Conservation (phyloP, 495 filamentous ascomycete species). For the Penicillium fimorum region DNA sequence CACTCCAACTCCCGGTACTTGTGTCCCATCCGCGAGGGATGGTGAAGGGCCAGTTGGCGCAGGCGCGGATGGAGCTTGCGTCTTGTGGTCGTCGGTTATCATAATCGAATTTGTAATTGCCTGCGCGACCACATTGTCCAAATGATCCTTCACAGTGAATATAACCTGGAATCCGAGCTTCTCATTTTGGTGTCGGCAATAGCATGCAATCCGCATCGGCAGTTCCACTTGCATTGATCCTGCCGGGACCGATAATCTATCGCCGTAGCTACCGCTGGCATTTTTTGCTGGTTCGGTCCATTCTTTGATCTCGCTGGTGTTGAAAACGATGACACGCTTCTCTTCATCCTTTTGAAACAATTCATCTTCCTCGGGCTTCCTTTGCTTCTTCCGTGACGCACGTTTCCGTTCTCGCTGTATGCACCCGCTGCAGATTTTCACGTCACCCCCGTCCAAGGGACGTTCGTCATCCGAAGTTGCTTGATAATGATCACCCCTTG, state of each 20-base stretch:
- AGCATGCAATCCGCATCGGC: conserved; percentile 96
- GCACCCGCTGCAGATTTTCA: conserved; percentile 81
- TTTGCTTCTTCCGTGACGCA: conserved; percentile 81
- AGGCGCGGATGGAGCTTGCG: conserved; percentile 53
- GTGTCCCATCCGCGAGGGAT: conserved; percentile 41
- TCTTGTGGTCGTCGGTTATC: conserved; percentile 98
- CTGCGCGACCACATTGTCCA: conserved; percentile 73
- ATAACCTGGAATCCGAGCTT: conserved; percentile 92
- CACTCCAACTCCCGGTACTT: conserved; percentile 45
- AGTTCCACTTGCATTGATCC: conserved; percentile 72
- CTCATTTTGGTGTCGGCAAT: conserved; percentile 90
- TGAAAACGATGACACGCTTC: conserved; percentile 87
- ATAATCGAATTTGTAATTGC: conserved; percentile 82
- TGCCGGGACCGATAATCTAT: conserved; percentile 47
- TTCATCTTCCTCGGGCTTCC: conserved; percentile 80
- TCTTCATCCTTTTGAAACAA: conserved; percentile 74
- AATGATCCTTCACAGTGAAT: conserved; percentile 83
- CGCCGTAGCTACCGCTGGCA: conserved; percentile 27
- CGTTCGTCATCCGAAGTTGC: conserved; percentile 58
- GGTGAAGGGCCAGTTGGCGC: conserved; percentile 36
- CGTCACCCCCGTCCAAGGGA: conserved; percentile 76
- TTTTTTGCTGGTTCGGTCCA: conserved; percentile 62
- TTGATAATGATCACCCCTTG: conserved; percentile 47
- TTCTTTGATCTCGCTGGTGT: conserved; percentile 85
- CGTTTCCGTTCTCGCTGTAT: conserved; percentile 85